Conservation (phyloP, 163 green algal genomes). For the Chloromonas sp. region DNA sequence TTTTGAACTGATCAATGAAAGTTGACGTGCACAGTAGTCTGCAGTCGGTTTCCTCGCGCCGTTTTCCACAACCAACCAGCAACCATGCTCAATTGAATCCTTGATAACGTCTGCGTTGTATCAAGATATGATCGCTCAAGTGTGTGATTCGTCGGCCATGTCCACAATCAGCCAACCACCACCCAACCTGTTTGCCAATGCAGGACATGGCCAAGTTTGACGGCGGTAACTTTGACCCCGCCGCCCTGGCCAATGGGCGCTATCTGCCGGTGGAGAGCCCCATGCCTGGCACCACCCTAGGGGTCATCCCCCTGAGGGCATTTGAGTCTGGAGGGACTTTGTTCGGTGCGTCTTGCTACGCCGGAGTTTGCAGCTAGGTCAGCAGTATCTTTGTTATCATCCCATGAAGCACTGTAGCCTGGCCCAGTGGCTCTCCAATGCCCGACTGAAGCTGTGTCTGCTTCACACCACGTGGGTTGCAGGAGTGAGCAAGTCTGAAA, state of each 20-base stretch:
- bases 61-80: too few relatives aligned
- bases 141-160: too few relatives aligned
- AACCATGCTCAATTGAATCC: too few relatives aligned
- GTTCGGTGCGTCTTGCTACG: conserved; percentile 43
- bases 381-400: too few relatives aligned
- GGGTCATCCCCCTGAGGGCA: conserved; percentile 76
- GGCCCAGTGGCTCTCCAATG: not conserved
- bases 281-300: conserved; percentile 94
- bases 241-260: conserved; percentile 27
- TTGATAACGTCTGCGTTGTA: too few relatives aligned
- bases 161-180: too few relatives aligned
- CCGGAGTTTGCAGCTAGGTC: not conserved
- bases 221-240: conserved; percentile 53
- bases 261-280: conserved; percentile 75
- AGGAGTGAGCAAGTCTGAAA: not conserved
- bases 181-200: too few relatives aligned
- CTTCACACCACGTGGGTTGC: not conserved
- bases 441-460: not conserved
- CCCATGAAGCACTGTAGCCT: not conserved
- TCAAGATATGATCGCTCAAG: too few relatives aligned
- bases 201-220: conserved; percentile 28
- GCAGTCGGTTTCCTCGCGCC: too few relatives aligned
- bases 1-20: too few relatives aligned
- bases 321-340: conserved; percentile 71
- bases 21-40: too few relatives aligned